Base-by-base conservation (phyloP, 345 rosid species). In the Ceriops decandra region DNA sequence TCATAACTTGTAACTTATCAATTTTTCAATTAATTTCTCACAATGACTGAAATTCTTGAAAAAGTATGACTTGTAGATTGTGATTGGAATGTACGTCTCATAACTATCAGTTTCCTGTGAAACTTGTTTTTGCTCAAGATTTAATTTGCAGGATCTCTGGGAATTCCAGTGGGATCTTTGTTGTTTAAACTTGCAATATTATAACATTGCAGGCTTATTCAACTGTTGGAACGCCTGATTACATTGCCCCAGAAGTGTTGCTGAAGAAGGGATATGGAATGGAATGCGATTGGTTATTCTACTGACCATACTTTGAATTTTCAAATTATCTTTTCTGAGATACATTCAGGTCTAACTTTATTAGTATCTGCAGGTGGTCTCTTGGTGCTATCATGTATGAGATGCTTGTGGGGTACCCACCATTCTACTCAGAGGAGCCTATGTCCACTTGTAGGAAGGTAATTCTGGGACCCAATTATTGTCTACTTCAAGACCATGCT, bases 371-470 rank as follows among this genome's bases (percentile, higher is more conserved):
- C 79, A 93, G 98, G 98, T 93, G 97, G 99, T 93, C 99, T 64
- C 96, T 95, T 36, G 99, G 99, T 72, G 97, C 97, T 57, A 95
- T 95, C 68, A 95, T 95, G 99, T 95, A 91, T 81, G 97, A 95
- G 86, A 95, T 95, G 99, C 99, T 95, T 68, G 99, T 95, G 62
- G 99, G 99, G 52, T 95, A 82, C 82, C 97, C 99, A 31, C 99
- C 99, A 11, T 95, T 95, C 82, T 95, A 95, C 85, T 95, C 99
- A 8, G 99, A 95, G 62, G 99, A 91, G 60, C 95, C 97, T n/a
- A 95, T 95, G 96, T 83, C 97, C 74, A 95, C 99, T 19, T 95
- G 99, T 85, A 84, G 99, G 83, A 95, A 91, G 97, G 99, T 91
- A 81, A 66, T 9, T 13, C 47, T 71, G 36, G 21, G 52, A 54